Evolutionary conservation across 768 basidiomycete genomes (phyloP).

Genomic region (Fomitopsis serialis): DNA sequence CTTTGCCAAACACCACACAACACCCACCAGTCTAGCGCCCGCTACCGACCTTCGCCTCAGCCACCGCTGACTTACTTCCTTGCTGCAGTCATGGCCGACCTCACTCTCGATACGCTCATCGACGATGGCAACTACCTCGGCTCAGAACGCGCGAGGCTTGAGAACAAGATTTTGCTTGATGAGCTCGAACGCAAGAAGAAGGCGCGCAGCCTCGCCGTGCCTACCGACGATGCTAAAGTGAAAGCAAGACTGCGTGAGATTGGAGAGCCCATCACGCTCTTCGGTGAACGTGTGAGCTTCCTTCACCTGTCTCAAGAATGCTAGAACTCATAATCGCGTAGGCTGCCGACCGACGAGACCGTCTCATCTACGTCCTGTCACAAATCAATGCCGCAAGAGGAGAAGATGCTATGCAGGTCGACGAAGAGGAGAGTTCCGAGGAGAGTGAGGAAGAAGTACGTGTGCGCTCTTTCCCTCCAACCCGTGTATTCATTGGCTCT

Average conservation of each 20-base stretch:
- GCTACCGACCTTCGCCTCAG: too few relatives aligned
- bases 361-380: slow-evolving; percentile 89
- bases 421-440: slow-evolving; percentile 62
- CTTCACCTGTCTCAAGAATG: slow-evolving; percentile 8
- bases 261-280: slow-evolving; percentile 95
- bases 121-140: slow-evolving; percentile 77
- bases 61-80: too few relatives aligned
- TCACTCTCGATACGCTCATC: slow-evolving; percentile 68
- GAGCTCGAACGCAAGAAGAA: slow-evolving; percentile 98
- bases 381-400: slow-evolving; percentile 89
- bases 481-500: slow-evolving; percentile 6
- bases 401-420: slow-evolving; percentile 71
- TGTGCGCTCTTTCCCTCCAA: not conserved
- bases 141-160: slow-evolving; percentile 67
- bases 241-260: slow-evolving; percentile 85
- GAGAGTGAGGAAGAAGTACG: slow-evolving; percentile 75
- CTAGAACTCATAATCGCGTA: slow-evolving; percentile 23
- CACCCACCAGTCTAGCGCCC: not conserved
- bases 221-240: slow-evolving; percentile 94
- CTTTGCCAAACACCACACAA: slow-evolving; percentile 3
- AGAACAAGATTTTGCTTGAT: slow-evolving; percentile 85
- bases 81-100: slow-evolving; percentile 57
- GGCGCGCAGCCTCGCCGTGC: slow-evolving; percentile 88
- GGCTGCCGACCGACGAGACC: slow-evolving; percentile 95
- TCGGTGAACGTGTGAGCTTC: slow-evolving; percentile 92